Evolutionary conservation across 176 grass and related monocot genomes (phyloP).

Genomic region (Raddia guianensis): DNA sequence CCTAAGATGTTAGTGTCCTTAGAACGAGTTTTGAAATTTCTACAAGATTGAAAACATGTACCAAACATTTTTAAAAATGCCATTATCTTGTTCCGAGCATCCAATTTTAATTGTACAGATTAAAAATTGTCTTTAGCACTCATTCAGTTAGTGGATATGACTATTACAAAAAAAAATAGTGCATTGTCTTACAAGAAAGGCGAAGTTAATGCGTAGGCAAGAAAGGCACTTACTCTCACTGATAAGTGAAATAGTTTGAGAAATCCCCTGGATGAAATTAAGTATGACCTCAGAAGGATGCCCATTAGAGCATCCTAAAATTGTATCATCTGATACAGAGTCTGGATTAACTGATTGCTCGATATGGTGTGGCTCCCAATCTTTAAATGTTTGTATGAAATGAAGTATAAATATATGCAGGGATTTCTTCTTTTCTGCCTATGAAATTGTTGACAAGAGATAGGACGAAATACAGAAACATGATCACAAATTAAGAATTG

Average conservation of each 20-base stretch:
- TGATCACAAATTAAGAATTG: slow-evolving; percentile 10
- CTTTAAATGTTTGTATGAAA: slow-evolving; percentile 86
- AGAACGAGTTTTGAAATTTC: slow-evolving; percentile 21
- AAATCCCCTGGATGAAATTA: slow-evolving; percentile 88
- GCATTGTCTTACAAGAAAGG: slow-evolving; percentile 24
- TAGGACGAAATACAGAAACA: slow-evolving; percentile 27
- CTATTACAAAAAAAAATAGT: slow-evolving; percentile 30
- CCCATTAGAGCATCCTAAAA: slow-evolving; percentile 79
- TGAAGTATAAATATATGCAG: slow-evolving; percentile 89
- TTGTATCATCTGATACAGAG: slow-evolving; percentile 57
- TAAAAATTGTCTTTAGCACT: background rate
- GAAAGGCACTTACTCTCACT: slow-evolving; percentile 73
- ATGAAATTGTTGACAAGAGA: slow-evolving; percentile 44
- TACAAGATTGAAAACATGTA: slow-evolving; percentile 23
- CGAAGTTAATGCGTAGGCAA: background rate
- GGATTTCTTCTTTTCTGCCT: slow-evolving; percentile 90
- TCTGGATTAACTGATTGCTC: slow-evolving; percentile 53
- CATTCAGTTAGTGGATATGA: slow-evolving; percentile 13
- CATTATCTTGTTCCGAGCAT: background rate
- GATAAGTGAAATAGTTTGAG: slow-evolving; percentile 73
- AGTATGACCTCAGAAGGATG: slow-evolving; percentile 97
- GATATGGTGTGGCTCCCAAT: slow-evolving; percentile 71
- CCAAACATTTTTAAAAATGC: slow-evolving; percentile 15
- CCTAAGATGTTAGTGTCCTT: slow-evolving; percentile 6
- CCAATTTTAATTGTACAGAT: background rate